These are phyloP conservation scores for Phytophthora pluvialis DNA, from an alignment of 352 stramenopile genomes.

Conservation along the genomic window DNA sequence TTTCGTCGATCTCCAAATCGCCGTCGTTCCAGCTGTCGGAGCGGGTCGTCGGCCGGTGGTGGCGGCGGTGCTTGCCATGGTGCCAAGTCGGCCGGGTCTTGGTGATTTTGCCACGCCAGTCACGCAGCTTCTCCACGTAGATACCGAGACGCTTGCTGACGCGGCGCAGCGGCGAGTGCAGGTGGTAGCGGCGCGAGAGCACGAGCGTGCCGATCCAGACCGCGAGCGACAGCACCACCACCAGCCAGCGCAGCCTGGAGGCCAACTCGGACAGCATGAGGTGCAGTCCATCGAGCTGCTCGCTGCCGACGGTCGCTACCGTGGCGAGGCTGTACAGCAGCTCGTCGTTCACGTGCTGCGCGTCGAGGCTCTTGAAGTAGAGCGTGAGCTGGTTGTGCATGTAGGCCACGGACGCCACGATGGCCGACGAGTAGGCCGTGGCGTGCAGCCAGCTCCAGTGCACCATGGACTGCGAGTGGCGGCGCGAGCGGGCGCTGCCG, in stretches of 20 bases:
- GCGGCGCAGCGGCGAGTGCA: slow-evolving; percentile 60
- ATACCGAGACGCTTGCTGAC: slow-evolving; percentile 29
- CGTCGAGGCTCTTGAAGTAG: slow-evolving; percentile 50
- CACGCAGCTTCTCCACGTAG: slow-evolving; percentile 34
- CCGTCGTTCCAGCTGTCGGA: slow-evolving; percentile 32
- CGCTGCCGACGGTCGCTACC: slow-evolving; percentile 30
- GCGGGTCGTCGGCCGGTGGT: slow-evolving; percentile 18
- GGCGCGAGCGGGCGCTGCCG: slow-evolving; percentile 18
- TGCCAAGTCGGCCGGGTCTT: slow-evolving; percentile 15
- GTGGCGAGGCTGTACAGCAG: slow-evolving; percentile 43
- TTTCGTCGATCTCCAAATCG: slow-evolving; percentile 69
- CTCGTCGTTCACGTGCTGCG: slow-evolving; percentile 42
- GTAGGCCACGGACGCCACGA: slow-evolving; percentile 76
- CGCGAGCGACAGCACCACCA: slow-evolving; percentile 47
- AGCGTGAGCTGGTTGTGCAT: slow-evolving; percentile 59
- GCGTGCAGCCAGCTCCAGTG: slow-evolving; percentile 82
- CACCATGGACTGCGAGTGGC: slow-evolving; percentile 37
- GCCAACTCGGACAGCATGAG: slow-evolving; percentile 38
- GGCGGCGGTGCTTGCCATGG: slow-evolving; percentile 10
- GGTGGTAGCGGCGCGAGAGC: slow-evolving; percentile 48
- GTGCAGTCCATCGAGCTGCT: slow-evolving; percentile 45
- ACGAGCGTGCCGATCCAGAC: slow-evolving; percentile 57
- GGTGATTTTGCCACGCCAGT: slow-evolving; percentile 15
- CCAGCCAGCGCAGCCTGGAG: slow-evolving; percentile 48
- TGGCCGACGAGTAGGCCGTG: slow-evolving; percentile 67